Evolutionary conservation across 352 stramenopile species (phyloP), one percentile per base, ranked within the genome.

Genomic region (Phytopythium ostracodes): DNA sequence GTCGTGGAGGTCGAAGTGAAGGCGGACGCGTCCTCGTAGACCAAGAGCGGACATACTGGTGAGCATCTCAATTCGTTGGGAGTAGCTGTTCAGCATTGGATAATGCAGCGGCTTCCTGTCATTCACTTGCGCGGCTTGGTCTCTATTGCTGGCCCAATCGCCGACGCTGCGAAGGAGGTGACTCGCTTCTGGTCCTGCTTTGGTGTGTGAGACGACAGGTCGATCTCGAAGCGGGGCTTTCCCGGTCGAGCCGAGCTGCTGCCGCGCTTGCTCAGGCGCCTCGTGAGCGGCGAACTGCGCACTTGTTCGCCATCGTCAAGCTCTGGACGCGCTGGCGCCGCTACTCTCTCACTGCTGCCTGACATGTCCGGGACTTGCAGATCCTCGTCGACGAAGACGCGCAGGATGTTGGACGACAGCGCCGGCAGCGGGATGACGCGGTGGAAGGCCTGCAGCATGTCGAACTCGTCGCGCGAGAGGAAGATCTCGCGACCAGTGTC

Each of bases 391-490:
- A 77, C 85, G 20, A 75, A 58, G 1, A 88, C 67, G 14, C 71
- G 79, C 50, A 88, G 15, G 54, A 87, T 84, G 24, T 73, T 73
- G 2, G 79, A 81, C 2, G 70, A 70, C 24, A 88, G 59, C 31
- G 79, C 79, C 8, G 79, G 79, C 42, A 88, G 54, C 5, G 79
- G 75, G 38, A 88, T 72, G 17, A 86, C 71, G 18, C 72, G 72
- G 59, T 88, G 79, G 43, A 88, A 77, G 12, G 73, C 53, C 62
- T 82, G 76, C 17, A 88, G 67, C 68, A 84, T 70, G 25, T 81
- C 74, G 46, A 85, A 84, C 11, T 87, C 78, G 7, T 82, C 74
- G 35, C 73, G 75, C 1, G 70, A 79, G 24, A 88, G 54, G 20
- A 84, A 55, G 63, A 88, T 73, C 20, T 88, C 78, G 22, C 70